Conservation (phyloP, 2,329 filamentous ascomycete species). For the Aspergillus viridinutans region DNA sequence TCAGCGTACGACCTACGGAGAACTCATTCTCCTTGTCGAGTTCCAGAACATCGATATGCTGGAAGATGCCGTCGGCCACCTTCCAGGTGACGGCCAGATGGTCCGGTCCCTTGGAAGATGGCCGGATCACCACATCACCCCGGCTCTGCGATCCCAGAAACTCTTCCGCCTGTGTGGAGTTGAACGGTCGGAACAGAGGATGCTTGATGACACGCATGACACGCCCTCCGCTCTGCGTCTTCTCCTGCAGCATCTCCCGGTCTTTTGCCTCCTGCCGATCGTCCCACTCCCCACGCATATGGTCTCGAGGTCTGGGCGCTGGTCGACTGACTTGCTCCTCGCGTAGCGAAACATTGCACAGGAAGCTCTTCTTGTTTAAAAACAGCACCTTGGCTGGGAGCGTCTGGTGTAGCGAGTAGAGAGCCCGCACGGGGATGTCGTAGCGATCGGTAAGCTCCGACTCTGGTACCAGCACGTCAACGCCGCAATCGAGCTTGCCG, state of each 20-base stretch:
- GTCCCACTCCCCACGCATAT: conserved; percentile 81
- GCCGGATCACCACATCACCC: conserved; percentile 91
- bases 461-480: conserved; percentile 81
- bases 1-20: conserved; percentile 79
- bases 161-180: conserved; percentile 86
- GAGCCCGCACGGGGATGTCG: conserved; percentile 63
- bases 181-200: conserved; percentile 91
- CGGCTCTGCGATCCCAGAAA: conserved; percentile 80
- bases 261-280: conserved; percentile 74
- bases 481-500: conserved; percentile 86
- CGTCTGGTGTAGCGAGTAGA: conserved; percentile 76
- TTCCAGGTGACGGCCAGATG: conserved; percentile 98
- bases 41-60: conserved; percentile 96
- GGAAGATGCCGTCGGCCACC: conserved; percentile 90
- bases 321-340: conserved; percentile 75
- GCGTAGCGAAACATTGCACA: conserved; percentile 76
- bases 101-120: conserved; percentile 91
- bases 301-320: conserved; percentile 65
- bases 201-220: conserved; percentile 96
- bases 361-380: conserved; percentile 80
- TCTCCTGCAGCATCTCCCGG: conserved; percentile 76
- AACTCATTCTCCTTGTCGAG: conserved; percentile 97
- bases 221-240: conserved; percentile 78
- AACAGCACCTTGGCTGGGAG: conserved; percentile 83
- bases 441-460: conserved; percentile 74